Base-by-base conservation (phyloP, 352 stramenopile species). In the Blastocystis sp. region DNA sequence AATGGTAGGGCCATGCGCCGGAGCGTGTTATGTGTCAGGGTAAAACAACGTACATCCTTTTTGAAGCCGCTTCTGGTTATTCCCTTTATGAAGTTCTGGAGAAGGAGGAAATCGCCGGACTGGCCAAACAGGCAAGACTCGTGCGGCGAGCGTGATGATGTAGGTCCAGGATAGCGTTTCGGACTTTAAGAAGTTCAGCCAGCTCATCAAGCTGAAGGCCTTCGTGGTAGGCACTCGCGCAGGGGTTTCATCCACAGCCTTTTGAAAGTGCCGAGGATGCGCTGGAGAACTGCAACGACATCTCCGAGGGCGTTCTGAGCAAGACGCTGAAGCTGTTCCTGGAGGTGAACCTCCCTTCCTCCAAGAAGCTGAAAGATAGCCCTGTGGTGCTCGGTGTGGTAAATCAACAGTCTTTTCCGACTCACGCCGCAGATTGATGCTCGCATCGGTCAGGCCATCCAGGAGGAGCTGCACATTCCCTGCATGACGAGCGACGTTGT, bases 181-280 rank as follows among this genome's bases (percentile, higher is more conserved):
- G 14, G 71, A 81, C 64, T 88, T 62, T 76, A 63, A 91, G 91
- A 92, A 87, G 94, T 99, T 99, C 90, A 94, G 94, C 76, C 94
- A 96, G 89, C 93, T 97, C 59, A 93, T 99, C 64, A 99, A 99
- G 92, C 94, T 99, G 59, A 99, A 98, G 92, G 95, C 95, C 21
- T 99, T 99, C 91, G 28, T 59, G 14, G 59, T 76, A 68, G 40
- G 63, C 28, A 34, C 21, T 43, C 0, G 1, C 0, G 38, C 1
- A 28, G 11, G 0, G 4, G 9, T n/a, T 89, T 76, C 21, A 71
- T 11, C 17, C 34, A 52, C 93, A 98, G 90, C 96, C 97, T 14
- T 99, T 99, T 92, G 97, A 95, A 89, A 98, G 94, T 45, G 97
- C 97, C 0, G 95, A 99, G 91, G 97, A 98, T 89, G 97, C 97